phyloP scores from a whole-genome alignment of 352 stramenopile species.

The Globisporangium canariense region DNA sequence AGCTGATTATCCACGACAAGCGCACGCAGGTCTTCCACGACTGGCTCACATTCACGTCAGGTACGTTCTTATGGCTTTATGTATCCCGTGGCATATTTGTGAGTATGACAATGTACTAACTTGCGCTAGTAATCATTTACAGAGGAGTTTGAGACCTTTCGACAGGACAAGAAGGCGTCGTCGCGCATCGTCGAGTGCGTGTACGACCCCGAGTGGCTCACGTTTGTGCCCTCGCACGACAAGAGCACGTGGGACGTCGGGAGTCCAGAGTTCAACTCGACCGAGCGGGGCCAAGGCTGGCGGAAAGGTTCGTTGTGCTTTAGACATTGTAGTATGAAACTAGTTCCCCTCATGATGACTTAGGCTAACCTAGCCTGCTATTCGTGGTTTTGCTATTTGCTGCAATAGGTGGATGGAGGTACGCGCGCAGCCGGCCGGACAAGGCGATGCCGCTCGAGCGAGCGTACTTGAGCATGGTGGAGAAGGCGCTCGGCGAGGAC shows the following conservation, averaged over 20 bases:
- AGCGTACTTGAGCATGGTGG: slow-evolving; percentile 47
- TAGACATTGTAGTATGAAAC: too few relatives aligned
- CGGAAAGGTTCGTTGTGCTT: slow-evolving; percentile 53
- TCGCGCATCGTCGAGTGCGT: slow-evolving; percentile 82
- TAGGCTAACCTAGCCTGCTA: not conserved
- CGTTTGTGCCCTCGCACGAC: slow-evolving; percentile 82
- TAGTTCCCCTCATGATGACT: not conserved
- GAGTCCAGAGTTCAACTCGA: slow-evolving; percentile 60
- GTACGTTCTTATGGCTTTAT: slow-evolving; percentile 21
- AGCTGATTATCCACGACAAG: slow-evolving; percentile 83
- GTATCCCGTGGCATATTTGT: not conserved
- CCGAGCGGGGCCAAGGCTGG: slow-evolving; percentile 66
- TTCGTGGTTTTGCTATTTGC: not conserved
- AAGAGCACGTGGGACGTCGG: slow-evolving; percentile 76
- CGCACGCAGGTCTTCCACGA: slow-evolving; percentile 83
- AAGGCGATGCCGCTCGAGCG: slow-evolving; percentile 65
- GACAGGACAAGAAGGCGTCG: slow-evolving; percentile 78
- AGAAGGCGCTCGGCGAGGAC: slow-evolving; percentile 73
- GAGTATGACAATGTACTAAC: not conserved
- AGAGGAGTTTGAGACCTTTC: slow-evolving; percentile 80
- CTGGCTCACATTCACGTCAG: slow-evolving; percentile 82
- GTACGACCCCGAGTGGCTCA: slow-evolving; percentile 78
- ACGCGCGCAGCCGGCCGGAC: slow-evolving; percentile 63
- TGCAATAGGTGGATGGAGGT: slow-evolving; percentile 65
- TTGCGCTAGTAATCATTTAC: not conserved